Base-by-base conservation (phyloP, 1,284 basidiomycete genomes). In the Cutaneotrichosporon curvatum region DNA sequence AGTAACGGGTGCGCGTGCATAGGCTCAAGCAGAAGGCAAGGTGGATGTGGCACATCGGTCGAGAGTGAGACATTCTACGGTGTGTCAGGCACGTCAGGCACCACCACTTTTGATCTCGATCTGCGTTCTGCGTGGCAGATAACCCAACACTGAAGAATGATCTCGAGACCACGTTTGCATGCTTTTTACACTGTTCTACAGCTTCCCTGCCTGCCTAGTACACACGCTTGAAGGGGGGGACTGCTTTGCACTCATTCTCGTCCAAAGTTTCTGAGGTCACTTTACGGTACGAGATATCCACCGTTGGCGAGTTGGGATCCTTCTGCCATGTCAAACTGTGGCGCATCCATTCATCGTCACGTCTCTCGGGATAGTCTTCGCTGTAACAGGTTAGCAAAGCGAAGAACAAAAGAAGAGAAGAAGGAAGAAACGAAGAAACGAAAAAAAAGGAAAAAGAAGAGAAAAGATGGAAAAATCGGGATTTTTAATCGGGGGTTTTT, bases 301-400 rank as follows among this genome's bases (percentile, higher is more conserved):
- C 91, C 50, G 90, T 82, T 18, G 91, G 88, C 56, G 61, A 76
- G 67, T 63, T 76, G 63, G 71, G 60, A 60, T 94, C 82, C 45
- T 73, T 80, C 70, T 89, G 88, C 81, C 85, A 89, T 16, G 85
- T 86, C 41, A 95, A 79, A 4, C 87, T 87, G 75, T 91, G 87
- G 59, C 88, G 92, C 88, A 92, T 92, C 90, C 90, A 95, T 33
- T 38, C 19, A 21, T 42, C 21, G 31, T 55, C 90, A 51, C 65
- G 87, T 51, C 75, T 70, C 32, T 79, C 77, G 2, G 89, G 83
- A 77, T 72, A 96, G 73, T 99, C 95, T 73, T 96, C 91, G 59
- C 94, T 25, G 11, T 2, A 2, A 12, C 19, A 15, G 4, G 37
- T 38, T 15, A 38, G 37, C 19, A n/a, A 7, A 14, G 37, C 37